Evolutionary conservation across 1,284 basidiomycete species (phyloP).

Genomic region (Melanopsichium pennsylvanicum): DNA sequence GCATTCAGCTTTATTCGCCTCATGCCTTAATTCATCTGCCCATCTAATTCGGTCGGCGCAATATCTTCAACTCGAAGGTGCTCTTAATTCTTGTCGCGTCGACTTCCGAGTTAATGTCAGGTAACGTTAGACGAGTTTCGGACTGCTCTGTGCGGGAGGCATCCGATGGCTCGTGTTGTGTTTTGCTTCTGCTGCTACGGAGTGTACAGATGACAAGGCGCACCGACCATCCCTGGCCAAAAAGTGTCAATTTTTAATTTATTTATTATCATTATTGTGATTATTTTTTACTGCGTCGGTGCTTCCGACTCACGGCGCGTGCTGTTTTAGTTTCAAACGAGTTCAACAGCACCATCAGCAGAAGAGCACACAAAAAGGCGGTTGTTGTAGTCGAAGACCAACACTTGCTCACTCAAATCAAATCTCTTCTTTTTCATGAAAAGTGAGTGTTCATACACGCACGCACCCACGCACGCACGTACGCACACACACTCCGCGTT

Average conservation of each 20-base stretch:
- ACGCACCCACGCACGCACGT: neutral
- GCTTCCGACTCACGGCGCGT: neutral
- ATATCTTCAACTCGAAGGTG: no score
- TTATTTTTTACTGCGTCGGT: neutral
- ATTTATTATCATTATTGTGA: neutral
- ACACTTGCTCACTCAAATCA: constrained; percentile 1
- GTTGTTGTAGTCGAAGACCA: constrained; percentile 1
- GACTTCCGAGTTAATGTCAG: neutral
- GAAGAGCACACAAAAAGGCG: no score
- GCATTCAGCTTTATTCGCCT: no score
- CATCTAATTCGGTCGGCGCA: no score
- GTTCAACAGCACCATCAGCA: neutral
- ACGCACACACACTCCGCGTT: neutral
- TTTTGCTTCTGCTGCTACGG: neutral
- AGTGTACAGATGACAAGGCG: no score
- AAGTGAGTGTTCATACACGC: neutral
- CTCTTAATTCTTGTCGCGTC: constrained; percentile 1
- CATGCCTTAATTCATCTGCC: no score
- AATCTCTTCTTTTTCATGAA: no score
- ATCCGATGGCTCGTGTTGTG: neutral
- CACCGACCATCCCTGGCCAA: no score
- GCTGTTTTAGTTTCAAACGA: neutral
- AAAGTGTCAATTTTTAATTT: constrained; percentile 2
- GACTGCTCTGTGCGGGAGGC: no score
- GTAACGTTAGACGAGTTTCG: no score